These are phyloP conservation scores for Macadamia tetraphylla DNA, from an alignment of 164 flowering plant species.

Conservation along the genomic window DNA sequence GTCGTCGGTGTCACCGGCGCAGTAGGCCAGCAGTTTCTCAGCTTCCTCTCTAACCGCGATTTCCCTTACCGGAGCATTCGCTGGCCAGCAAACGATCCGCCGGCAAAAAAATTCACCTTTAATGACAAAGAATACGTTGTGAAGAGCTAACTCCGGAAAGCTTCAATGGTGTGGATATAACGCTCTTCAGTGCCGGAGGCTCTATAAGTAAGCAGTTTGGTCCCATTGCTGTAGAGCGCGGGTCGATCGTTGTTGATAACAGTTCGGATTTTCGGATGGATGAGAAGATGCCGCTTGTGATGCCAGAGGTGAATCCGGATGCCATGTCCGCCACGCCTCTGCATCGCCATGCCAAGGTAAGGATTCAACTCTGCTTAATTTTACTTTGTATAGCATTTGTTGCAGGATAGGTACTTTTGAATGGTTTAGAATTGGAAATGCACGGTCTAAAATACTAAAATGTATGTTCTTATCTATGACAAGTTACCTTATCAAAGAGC, in stretches of 20 bases:
- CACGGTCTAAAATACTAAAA: no score
- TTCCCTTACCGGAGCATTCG: slow-evolving; percentile 84
- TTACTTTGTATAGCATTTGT: no score
- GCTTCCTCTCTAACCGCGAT: slow-evolving; percentile 74
- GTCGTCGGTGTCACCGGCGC: slow-evolving; percentile 99
- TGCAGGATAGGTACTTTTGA: no score
- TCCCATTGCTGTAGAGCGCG: slow-evolving; percentile 67
- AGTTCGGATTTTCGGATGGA: slow-evolving; percentile 97
- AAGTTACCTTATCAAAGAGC: no score
- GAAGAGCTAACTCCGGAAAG: slow-evolving; percentile 78
- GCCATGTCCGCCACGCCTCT: slow-evolving; percentile 98
- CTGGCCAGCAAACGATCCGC: slow-evolving; percentile 94
- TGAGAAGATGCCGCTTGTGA: slow-evolving; percentile 71
- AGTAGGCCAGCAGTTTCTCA: slow-evolving; percentile 93
- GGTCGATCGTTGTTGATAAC: slow-evolving; percentile 84
- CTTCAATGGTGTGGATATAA: slow-evolving; percentile 82
- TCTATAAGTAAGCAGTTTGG: slow-evolving; percentile 86
- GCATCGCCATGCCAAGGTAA: slow-evolving; percentile 87
- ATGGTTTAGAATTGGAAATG: no score
- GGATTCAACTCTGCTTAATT: no score
- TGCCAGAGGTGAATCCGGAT: slow-evolving; percentile 94
- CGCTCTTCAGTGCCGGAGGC: slow-evolving; percentile 95
- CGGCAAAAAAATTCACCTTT: slow-evolving; percentile 49
- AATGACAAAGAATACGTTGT: slow-evolving; percentile 43
- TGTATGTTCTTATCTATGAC: no score